Evolutionary conservation across 2,329 filamentous ascomycete species (phyloP), one percentile per base, ranked within the genome.

Genomic region (Aspergillus alliaceus): DNA sequence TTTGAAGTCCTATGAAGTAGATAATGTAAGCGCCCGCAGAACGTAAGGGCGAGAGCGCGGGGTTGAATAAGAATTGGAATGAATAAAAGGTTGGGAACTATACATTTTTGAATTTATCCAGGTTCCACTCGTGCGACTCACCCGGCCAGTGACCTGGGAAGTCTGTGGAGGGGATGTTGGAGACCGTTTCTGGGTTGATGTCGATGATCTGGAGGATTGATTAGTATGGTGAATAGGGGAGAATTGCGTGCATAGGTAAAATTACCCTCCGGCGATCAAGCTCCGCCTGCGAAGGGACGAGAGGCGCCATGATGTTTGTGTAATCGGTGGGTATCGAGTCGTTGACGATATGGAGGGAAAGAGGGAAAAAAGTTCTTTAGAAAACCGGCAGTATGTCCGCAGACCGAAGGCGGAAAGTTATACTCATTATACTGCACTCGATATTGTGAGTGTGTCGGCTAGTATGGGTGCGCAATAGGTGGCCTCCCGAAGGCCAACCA

Each of bases 91-190:
- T 2, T 15, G 7, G 1, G n/a, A 32, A 14, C 66, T 71, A 55
- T 76, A 84, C 84, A 53, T 83, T 70, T 62, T 80, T 82, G 78
- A 96, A 96, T 60, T 85, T 82, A 1, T 90, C 82, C 52, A 92
- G 79, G 59, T 89, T 83, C 88, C 92, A 97, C 51, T 84, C 82
- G 70, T 91, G 84, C 76, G 96, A 90, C 79, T 98, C 95, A 66
- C 90, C 90, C 3, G 91, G 89, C 80, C 88, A 95, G 75, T 96
- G 91, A 64, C 90, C 89, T 15, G 96, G 96, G 74, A 93, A 96
- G 72, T 98, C 93, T 68, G 88, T 96, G 47, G 92, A 95, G 60
- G 88, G 84, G 67, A 93, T 90, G 79, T 98, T 87, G 66, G 89
- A 90, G 69, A 99, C 90, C 22, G 91, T 97, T 78, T 99, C 95